phyloP scores from a whole-genome alignment of 2,329 filamentous ascomycete species.

The Fusarium annulatum region DNA sequence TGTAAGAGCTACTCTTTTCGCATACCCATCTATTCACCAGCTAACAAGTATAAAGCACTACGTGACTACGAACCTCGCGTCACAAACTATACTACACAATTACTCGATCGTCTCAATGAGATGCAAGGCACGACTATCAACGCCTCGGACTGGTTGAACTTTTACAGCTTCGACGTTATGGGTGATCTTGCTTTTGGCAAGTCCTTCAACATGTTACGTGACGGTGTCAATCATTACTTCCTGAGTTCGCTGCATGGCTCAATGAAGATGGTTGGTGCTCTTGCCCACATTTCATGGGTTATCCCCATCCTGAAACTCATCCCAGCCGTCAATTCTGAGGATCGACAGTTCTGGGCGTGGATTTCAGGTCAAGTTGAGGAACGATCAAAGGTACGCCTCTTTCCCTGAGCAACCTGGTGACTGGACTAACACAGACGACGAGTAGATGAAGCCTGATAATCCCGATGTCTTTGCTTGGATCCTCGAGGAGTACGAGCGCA shows the following conservation, averaged over 20 bases:
- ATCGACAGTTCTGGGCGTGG: conserved; percentile 22
- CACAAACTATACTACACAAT: conserved; percentile 32
- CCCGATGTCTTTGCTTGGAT: conserved; percentile 50
- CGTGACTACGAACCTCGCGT: conserved; percentile 47
- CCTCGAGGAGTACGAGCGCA: conserved; percentile 41
- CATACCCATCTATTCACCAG: no score
- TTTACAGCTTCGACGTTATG: conserved; percentile 53
- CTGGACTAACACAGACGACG: neutral
- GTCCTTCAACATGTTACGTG: conserved; percentile 50
- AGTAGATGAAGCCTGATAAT: conserved; percentile 27
- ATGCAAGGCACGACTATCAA: conserved; percentile 42
- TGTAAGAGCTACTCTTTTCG: neutral
- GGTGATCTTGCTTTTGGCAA: conserved; percentile 55
- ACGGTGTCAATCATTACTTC: conserved; percentile 43
- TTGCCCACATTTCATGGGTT: conserved; percentile 38
- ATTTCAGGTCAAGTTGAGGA: conserved; percentile 14
- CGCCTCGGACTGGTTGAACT: conserved; percentile 49
- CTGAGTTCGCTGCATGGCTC: conserved; percentile 41
- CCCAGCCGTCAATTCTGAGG: conserved; percentile 8
- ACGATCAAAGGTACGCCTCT: neutral
- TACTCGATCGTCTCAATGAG: conserved; percentile 34
- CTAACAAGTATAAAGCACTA: conserved; percentile 1
- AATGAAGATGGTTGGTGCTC: conserved; percentile 37
- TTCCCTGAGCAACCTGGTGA: neutral
- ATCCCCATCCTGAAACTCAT: conserved; percentile 21